Evolutionary conservation across 2,329 filamentous ascomycete species (phyloP), one percentile per base, ranked within the genome.

Genomic region (Fusarium sarcochroum): DNA sequence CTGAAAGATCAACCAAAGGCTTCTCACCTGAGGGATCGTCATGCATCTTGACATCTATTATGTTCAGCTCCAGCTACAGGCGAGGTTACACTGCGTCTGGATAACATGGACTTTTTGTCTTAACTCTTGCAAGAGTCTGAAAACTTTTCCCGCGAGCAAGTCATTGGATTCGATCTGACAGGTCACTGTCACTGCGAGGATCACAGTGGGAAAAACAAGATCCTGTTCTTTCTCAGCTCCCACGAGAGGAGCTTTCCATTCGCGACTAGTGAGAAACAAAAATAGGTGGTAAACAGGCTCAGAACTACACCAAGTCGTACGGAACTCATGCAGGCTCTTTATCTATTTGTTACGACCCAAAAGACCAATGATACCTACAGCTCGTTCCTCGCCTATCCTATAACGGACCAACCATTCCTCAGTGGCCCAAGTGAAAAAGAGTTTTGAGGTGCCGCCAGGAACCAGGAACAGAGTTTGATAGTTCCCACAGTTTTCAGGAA

Each of bases 381-480:
- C 21, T 44, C 17, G 6, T 9, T n/a, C 15, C 17, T 44, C 23
- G 41, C 23, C 17, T 44, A 27, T 44, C 17, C 15, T 27, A 44
- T 6, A 23, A 20, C 6, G 15, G 15, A 18, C 35, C 35, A 20
- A 20, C 7, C 20, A 17, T 44, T 44, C n/a, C 17, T 30, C 15
- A 27, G 38, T 18, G 13, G 17, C 23, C 34, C 27, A 17, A 9
- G 17, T 32, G 14, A 34, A 20, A 46, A 55, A 45, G 35, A 30
- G 21, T 32, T 38, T 27, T 59, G 17, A 17, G 13, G 20, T n/a
- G 21, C 27, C n/a, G 37, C 38, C 57, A 49, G 37, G 44, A 17
- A 49, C 51, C 50, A 49, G 51, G 44, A 49, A 55, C 50, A 48
- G 44, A 60, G 50, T 55, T 60, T 49, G 11, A 40, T 30, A 18